phyloP scores from a whole-genome alignment of 495 filamentous ascomycete genomes.

The Podospora conica region DNA sequence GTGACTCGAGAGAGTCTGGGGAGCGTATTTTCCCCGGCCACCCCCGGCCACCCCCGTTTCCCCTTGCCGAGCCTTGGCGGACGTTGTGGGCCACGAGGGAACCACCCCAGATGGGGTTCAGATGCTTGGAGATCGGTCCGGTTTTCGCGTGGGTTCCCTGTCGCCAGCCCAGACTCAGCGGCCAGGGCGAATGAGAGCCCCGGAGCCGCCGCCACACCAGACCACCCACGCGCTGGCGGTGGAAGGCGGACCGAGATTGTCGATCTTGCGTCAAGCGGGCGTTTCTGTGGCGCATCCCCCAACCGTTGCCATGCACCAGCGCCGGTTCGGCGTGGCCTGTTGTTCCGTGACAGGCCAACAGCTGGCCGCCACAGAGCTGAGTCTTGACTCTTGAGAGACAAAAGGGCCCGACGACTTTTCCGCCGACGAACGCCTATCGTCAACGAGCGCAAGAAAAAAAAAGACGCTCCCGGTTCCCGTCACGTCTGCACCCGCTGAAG shows the following conservation, averaged over 20 bases:
- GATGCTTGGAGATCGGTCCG: slow-evolving; percentile 24
- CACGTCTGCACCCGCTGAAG: neutral
- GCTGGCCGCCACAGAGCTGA: neutral
- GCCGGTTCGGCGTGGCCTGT: neutral
- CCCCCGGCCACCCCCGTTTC: neutral
- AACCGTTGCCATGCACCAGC: neutral
- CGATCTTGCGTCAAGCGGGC: slow-evolving; percentile 5
- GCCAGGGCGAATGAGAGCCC: slow-evolving; percentile 13
- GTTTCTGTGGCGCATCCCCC: slow-evolving; percentile 7
- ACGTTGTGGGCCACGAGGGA: slow-evolving; percentile 10
- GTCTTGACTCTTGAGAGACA: too few relatives aligned
- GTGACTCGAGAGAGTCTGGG: neutral
- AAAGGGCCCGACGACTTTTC: neutral
- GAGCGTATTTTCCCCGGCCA: neutral
- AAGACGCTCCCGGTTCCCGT: neutral
- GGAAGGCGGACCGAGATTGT: slow-evolving; percentile 14
- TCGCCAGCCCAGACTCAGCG: neutral
- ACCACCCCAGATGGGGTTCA: slow-evolving; percentile 7
- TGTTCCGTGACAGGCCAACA: neutral
- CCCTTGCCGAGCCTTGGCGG: slow-evolving; percentile 22
- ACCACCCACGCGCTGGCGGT: slow-evolving; percentile 18
- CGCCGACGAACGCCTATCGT: neutral
- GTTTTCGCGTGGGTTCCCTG: slow-evolving; percentile 22
- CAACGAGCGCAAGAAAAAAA: neutral
- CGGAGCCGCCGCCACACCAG: slow-evolving; percentile 5